A percentile compares a stretch with the other conserved stretches of the same genome.
Conservation (phyloP, 495 filamentous ascomycete genomes). For the Podospora sp. region DNA sequence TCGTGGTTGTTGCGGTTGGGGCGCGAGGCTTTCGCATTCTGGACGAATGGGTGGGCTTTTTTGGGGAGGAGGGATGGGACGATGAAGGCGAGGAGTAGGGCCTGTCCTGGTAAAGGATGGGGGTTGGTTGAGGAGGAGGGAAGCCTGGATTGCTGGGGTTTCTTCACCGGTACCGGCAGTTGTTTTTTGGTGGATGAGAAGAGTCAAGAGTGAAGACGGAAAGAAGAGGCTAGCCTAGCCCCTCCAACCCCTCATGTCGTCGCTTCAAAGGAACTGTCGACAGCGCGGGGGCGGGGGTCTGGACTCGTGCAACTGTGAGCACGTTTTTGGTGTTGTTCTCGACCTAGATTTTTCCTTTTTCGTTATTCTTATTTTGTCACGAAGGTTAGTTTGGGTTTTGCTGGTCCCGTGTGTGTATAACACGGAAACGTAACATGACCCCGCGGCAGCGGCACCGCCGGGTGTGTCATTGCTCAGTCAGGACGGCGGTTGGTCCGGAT, state of each 20-base stretch:
- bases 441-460: not conserved
- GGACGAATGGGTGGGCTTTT: not conserved
- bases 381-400: not conserved
- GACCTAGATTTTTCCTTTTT: not conserved
- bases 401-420: not conserved
- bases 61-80: not conserved
- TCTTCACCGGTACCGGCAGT: slow-evolving; percentile 6
- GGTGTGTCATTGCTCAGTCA: not conserved
- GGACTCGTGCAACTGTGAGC: too few relatives aligned
- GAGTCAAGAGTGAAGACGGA: not conserved
- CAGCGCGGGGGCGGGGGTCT: not conserved
- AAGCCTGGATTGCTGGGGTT: not conserved
- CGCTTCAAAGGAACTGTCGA: not conserved
- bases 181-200: not conserved
- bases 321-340: not conserved
- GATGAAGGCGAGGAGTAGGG: not conserved
- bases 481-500: not conserved
- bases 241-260: not conserved
- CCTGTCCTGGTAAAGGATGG: not conserved
- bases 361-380: not conserved
- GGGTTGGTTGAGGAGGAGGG: not conserved
- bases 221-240: too few relatives aligned
- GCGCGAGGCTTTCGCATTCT: not conserved
- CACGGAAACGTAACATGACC: not conserved
- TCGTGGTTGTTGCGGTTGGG: not conserved